Conservation (phyloP, 352 stramenopile species). For the Globisporangium paroecandrum region DNA sequence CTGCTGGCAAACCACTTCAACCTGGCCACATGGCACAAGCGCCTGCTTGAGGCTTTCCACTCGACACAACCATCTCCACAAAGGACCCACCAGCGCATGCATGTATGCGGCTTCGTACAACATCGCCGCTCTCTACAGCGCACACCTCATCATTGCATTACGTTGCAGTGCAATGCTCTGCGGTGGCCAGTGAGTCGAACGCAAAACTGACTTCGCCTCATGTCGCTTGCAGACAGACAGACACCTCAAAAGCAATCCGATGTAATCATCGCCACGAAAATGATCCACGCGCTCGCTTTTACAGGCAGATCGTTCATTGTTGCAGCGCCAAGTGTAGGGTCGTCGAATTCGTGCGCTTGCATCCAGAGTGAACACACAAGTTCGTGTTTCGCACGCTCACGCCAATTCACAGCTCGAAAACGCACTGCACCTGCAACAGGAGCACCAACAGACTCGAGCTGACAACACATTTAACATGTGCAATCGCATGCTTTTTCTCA, state of each 20-base stretch:
- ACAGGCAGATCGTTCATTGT: neutral
- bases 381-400: no score
- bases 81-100: neutral
- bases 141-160: neutral
- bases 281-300: neutral
- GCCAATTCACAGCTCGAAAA: neutral
- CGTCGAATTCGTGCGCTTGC: neutral
- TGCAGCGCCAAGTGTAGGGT: neutral
- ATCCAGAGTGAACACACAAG: neutral
- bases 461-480: neutral
- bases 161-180: neutral
- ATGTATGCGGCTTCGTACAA: no score
- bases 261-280: neutral
- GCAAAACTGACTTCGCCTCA: neutral
- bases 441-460: neutral
- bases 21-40: neutral
- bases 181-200: neutral
- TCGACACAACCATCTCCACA: neutral
- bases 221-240: neutral
- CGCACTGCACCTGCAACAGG: neutral
- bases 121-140: neutral
- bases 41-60: neutral
- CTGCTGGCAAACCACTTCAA: neutral
- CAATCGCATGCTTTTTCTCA: slow-evolving; percentile 3
- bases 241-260: neutral